Evolutionary conservation across 495 filamentous ascomycete species (phyloP).

Genomic region (Daldinia loculata): DNA sequence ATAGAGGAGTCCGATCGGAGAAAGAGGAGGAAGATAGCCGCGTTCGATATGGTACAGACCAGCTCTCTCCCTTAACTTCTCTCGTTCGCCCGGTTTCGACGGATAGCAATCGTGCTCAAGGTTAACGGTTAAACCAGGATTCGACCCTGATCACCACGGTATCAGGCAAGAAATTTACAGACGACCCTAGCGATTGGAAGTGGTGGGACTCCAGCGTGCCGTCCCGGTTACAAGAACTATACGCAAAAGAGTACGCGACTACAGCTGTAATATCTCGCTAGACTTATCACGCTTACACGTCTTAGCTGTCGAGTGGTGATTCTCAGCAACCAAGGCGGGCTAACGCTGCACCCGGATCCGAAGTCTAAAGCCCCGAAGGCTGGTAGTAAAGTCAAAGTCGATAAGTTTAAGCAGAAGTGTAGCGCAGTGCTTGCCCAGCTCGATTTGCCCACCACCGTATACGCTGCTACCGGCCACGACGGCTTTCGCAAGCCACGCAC

Average conservation of each 20-base stretch:
- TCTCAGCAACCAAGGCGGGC: slow-evolving; percentile 86
- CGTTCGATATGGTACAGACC: slow-evolving; percentile 83
- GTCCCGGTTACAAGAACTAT: slow-evolving; percentile 66
- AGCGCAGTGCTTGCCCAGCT: slow-evolving; percentile 72
- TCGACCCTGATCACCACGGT: slow-evolving; percentile 82
- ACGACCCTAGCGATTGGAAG: slow-evolving; percentile 82
- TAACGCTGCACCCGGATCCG: slow-evolving; percentile 73
- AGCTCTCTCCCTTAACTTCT: neutral
- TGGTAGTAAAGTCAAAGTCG: slow-evolving; percentile 66
- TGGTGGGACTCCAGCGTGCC: slow-evolving; percentile 89
- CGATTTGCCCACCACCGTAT: slow-evolving; percentile 79
- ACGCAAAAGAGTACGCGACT: slow-evolving; percentile 70
- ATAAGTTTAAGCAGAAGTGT: slow-evolving; percentile 81
- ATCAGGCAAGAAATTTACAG: slow-evolving; percentile 81
- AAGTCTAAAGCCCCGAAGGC: slow-evolving; percentile 71
- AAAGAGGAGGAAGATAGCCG: slow-evolving; percentile 73
- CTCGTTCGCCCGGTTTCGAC: slow-evolving; percentile 11
- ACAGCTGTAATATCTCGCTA: neutral
- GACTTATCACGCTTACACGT: neutral
- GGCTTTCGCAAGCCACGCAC: slow-evolving; percentile 83
- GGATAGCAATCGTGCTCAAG: neutral
- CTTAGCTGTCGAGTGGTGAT: slow-evolving; percentile 78
- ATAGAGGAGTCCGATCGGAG: slow-evolving; percentile 35
- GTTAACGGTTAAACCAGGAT: slow-evolving; percentile 63
- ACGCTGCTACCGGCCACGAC: slow-evolving; percentile 85